phyloP scores from a whole-genome alignment of 1,284 basidiomycete genomes.

The Moesziomyces aphidis region DNA sequence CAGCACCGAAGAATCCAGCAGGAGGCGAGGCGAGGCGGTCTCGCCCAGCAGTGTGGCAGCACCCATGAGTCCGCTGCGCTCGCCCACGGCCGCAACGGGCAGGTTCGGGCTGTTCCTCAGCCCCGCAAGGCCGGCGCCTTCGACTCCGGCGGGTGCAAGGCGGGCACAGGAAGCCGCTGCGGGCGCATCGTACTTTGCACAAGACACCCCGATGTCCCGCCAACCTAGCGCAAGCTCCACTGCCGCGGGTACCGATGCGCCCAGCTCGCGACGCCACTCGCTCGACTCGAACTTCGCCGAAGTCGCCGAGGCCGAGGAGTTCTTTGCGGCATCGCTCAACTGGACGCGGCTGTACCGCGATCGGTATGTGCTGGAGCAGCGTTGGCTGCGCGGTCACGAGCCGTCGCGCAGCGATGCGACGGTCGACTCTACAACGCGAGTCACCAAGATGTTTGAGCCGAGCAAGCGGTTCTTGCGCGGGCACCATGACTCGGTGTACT shows the following conservation, averaged over 20 bases:
- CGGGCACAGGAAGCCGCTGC: conserved; percentile 31
- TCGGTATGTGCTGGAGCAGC: conserved; percentile 28
- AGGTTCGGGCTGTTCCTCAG: conserved; percentile 43
- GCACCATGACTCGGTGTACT: conserved; percentile 57
- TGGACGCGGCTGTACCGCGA: conserved; percentile 43
- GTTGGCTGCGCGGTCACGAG: conserved; percentile 29
- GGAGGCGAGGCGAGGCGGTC: neutral
- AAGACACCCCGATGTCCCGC: conserved; percentile 12
- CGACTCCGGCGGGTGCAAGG: conserved; percentile 36
- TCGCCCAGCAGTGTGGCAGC: neutral
- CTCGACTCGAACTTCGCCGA: conserved; percentile 25
- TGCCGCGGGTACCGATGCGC: neutral
- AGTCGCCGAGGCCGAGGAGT: conserved; percentile 37
- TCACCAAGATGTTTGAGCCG: conserved; percentile 23
- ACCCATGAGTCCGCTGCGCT: conserved; percentile 32
- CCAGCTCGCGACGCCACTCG: conserved; percentile 6
- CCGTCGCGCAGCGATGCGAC: neutral
- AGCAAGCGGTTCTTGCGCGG: conserved; percentile 41
- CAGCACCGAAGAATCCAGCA: conserved; percentile 1
- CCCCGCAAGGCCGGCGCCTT: conserved; percentile 16
- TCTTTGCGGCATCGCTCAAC: conserved; percentile 30
- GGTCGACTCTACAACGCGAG: neutral
- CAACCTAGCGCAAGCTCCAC: conserved; percentile 17
- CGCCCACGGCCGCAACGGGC: conserved; percentile 32
- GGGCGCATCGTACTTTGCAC: conserved; percentile 8